Evolutionary conservation across 192 early-diverging fungal genomes (phyloP), one percentile per base, ranked within the genome.

Genomic region (Endogone sp.): DNA sequence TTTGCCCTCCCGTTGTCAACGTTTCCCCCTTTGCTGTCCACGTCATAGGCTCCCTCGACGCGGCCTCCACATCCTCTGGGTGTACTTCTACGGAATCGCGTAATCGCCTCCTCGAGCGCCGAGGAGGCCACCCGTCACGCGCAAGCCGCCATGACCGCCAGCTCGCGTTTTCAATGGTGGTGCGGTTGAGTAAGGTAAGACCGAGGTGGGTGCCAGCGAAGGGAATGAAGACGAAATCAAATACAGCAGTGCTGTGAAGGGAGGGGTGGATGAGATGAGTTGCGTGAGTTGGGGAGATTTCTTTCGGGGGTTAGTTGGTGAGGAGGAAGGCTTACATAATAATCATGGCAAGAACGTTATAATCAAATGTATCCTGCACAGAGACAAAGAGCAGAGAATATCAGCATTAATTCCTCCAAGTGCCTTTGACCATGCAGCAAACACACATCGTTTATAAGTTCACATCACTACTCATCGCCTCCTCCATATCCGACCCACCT

Each of bases 181-280:
- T 82, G 20, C 70, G 61, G 64, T 85, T 85, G 22, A 75, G 30
- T 0, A 82, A 37, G 29, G 82, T 82, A 57, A 81, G 73, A 3
- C 69, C 66, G 25, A 64, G 54, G 65, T 85, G 83, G 3, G 75
- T 73, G 21, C 71, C 60, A 13, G 79, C 69, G 64, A 85, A 85
- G 23, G 74, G 75, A 29, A 75, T 60, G 10, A 85, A 67, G 0
- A 71, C 71, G 31, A 82, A 58, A 3, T 78, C 81, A 77, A 82
- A 85, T 11, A 85, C 56, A 10, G 76, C 67, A 66, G 81, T 59
- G 49, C 66, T 76, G 55, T 69, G 29, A 62, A 55, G 60, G 71
- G 66, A 60, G 64, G 22, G 55, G 66, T 16, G 27, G 56, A 16
- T 16, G 56, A 25, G 10, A 49, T 49, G 6, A 49, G n/a, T n/a